Evolutionary conservation across 495 filamentous ascomycete species (phyloP).

Genomic region (Sabuloglossum arenarium): DNA sequence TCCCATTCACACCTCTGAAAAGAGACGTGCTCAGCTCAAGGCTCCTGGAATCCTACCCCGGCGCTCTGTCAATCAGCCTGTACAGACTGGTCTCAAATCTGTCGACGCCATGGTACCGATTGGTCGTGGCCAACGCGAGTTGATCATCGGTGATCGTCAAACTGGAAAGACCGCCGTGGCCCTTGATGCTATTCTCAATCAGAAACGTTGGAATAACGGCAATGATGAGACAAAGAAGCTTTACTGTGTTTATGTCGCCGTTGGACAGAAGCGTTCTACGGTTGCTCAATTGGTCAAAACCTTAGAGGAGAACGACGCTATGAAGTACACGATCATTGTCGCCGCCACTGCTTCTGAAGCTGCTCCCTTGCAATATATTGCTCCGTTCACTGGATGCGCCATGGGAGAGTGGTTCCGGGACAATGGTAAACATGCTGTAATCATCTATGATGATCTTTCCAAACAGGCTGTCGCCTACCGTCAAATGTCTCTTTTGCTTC

Average conservation of each 20-base stretch:
- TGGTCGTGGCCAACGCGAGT: conserved; percentile 98
- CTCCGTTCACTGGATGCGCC: conserved; percentile 72
- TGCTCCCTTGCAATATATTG: conserved; percentile 81
- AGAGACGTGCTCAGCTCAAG: conserved; percentile 94
- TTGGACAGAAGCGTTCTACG: conserved; percentile 98
- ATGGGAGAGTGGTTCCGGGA: conserved; percentile 86
- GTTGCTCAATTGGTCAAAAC: conserved; percentile 99
- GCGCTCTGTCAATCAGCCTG: conserved; percentile 90
- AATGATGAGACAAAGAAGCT: conserved; percentile 92
- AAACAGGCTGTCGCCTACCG: conserved; percentile 99
- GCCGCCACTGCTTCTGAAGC: conserved; percentile 97
- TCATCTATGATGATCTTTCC: conserved; percentile 92
- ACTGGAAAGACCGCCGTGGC: conserved; percentile 99
- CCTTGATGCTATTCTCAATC: conserved; percentile 96
- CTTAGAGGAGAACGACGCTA: conserved; percentile 97
- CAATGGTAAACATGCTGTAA: conserved; percentile 75
- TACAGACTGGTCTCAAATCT: conserved; percentile 98
- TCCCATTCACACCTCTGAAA: conserved; percentile 75
- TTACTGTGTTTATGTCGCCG: conserved; percentile 97
- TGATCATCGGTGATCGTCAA: conserved; percentile 99
- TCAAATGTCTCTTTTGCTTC: conserved; percentile 98
- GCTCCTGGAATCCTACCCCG: conserved; percentile 96
- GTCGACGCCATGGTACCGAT: conserved; percentile 99
- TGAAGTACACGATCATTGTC: conserved; percentile 95
- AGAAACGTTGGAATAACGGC: conserved; percentile 88